Evolutionary conservation across 208 protist species (phyloP), one percentile per base, ranked within the genome.

Genomic region (Crithidia sp.): DNA sequence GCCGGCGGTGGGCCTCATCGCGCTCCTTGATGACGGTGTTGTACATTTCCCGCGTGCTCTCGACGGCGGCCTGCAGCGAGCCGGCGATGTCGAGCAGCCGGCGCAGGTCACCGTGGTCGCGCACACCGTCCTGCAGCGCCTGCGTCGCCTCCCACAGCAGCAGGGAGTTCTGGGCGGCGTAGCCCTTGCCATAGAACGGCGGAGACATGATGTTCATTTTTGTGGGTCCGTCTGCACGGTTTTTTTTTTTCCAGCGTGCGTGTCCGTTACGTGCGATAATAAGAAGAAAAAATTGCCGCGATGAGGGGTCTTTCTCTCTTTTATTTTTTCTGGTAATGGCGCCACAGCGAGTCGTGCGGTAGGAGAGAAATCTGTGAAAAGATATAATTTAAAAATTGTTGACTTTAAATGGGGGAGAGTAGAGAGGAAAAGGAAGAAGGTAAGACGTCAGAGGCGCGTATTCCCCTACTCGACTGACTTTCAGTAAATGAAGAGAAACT

Each of bases 1-100:
- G 82, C 36, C 81, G 83, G 16, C 68, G 69, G 45, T 88, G 77
- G 17, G 73, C 74, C 45, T 79, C 77, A 58, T 96, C 86, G 52
- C 88, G 84, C 70, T 90, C 83, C 10, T 74, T 75, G 14, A 95
- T 67, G 39, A 82, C 78, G 10, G 71, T 78, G 81, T 94, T 94
- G 82, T 96, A 96, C 71, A 80, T 69, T 12, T 75, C 71, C 2
- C 85, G 76, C 10, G 85, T 94, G 49, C 83, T 76, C 72, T 96
- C 88, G 9, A 95, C 76, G 5, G 82, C 81, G 28, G 74, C 65
- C 17, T 74, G 50, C 13, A 92, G 79, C 47, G 86, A 86, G 44
- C 80, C 74, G 40, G 78, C 79, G n/a, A 90, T 44, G 13, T 82
- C 77, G 17, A 87, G 49, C 28, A 89, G 52, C 43, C 79, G 81